Conservation (phyloP, 192 early-diverging fungal species). For the Rhizophlyctis rosea region DNA sequence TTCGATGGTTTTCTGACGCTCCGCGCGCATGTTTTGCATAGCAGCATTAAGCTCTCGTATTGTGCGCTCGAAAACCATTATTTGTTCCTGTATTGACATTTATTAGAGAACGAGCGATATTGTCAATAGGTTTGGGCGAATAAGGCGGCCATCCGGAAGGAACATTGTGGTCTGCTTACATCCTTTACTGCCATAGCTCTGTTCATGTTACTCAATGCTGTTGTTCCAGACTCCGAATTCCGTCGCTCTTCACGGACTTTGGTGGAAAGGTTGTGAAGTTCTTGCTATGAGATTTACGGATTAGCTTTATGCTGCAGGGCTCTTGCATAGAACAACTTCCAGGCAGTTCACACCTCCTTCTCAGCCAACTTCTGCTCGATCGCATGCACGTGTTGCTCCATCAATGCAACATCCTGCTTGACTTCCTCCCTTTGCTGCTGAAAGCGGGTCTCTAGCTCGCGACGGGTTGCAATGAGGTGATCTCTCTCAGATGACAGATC, state of each 20-base stretch:
- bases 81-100: conserved; percentile 1
- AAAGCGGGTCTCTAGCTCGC: conserved; percentile 11
- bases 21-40: conserved; percentile 16
- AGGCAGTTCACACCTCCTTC: not conserved
- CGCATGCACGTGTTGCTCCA: not conserved
- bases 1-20: conserved; percentile 43
- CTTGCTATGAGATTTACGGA: too few species aligned
- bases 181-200: conserved; percentile 38
- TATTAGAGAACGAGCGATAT: not conserved
- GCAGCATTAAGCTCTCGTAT: conserved; percentile 24
- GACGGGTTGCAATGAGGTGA: conserved; percentile 3
- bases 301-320: too few species aligned
- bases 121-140: conserved; percentile 1
- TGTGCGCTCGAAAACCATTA: conserved; percentile 15
- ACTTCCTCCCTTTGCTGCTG: conserved; percentile 7
- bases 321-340: too few species aligned
- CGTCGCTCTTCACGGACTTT: conserved; percentile 8
- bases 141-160: too few species aligned
- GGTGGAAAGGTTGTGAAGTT: too few species aligned
- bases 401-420: not conserved
- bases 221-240: conserved; percentile 9
- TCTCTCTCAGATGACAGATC: conserved; percentile 23
- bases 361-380: not conserved
- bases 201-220: conserved; percentile 21
- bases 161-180: conserved; percentile 12